phyloP scores from a whole-genome alignment of 495 filamentous ascomycete species.

The Trichoderma asperelloides region DNA sequence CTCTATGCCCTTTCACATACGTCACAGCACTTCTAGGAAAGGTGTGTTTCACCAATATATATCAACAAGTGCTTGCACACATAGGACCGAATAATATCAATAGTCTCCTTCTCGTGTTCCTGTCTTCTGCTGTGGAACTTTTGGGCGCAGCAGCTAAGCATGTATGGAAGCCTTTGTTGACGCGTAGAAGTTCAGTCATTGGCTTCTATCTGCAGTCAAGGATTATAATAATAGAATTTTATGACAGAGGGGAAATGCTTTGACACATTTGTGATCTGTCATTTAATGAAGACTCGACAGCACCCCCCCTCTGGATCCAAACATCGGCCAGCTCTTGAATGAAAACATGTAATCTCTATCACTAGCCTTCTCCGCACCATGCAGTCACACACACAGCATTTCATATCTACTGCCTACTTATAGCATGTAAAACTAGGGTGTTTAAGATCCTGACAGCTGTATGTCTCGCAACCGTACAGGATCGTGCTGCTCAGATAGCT shows the following conservation, averaged over 20 bases:
- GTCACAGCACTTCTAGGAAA: neutral
- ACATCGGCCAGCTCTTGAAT: too few relatives aligned
- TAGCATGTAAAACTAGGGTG: neutral
- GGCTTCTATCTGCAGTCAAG: neutral
- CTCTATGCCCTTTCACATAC: neutral
- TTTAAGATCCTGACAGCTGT: neutral
- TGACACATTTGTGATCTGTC: neutral
- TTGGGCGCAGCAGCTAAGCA: neutral
- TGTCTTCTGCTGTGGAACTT: constrained; percentile 3
- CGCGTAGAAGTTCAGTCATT: neutral
- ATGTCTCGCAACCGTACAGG: constrained; percentile 8
- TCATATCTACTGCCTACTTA: neutral
- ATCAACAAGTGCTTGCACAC: neutral
- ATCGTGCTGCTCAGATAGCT: neutral
- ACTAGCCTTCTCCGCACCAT: neutral
- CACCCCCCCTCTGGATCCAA: too few relatives aligned
- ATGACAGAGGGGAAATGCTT: neutral
- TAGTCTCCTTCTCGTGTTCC: neutral
- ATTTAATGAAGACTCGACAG: neutral
- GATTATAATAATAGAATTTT: neutral
- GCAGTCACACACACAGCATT: neutral
- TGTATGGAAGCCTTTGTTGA: neutral
- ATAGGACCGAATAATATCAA: constrained; percentile 8
- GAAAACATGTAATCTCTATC: neutral
- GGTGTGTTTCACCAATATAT: neutral